Conservation (phyloP, 495 filamentous ascomycete species). For the Trichoderma orchidacearum region DNA sequence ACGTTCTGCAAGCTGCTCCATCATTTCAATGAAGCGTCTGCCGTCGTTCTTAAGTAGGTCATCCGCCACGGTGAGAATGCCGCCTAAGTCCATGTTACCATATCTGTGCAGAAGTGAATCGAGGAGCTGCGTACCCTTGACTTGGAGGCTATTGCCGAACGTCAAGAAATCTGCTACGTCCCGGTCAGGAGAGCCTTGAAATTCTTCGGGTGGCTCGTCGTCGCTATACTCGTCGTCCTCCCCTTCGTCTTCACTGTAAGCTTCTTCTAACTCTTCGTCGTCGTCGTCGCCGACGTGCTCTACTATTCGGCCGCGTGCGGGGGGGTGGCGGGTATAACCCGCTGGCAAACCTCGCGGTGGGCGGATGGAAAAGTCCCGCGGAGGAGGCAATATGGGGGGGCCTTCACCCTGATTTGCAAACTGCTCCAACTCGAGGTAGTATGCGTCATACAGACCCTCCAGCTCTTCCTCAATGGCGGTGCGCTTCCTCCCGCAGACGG, state of each 20-base stretch:
- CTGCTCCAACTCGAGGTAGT: conserved; percentile 95
- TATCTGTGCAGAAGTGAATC: conserved; percentile 21
- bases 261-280: conserved; percentile 49
- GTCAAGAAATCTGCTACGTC: conserved; percentile 79
- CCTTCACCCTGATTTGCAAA: conserved; percentile 64
- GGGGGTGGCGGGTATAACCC: conserved; percentile 32
- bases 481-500: conserved; percentile 89
- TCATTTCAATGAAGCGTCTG: conserved; percentile 99
- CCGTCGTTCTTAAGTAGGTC: conserved; percentile 97
- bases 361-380: conserved; percentile 26
- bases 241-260: conserved; percentile 37
- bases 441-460: conserved; percentile 97
- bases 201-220: conserved; percentile 41
- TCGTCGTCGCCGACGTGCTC: conserved; percentile 47
- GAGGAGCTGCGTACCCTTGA: conserved; percentile 62
- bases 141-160: conserved; percentile 92
- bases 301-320: conserved; percentile 38
- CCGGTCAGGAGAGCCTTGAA: conserved; percentile 47
- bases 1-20: conserved; percentile 96
- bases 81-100: conserved; percentile 48
- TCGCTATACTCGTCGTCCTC: conserved; percentile 40
- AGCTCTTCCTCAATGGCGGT: conserved; percentile 97
- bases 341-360: conserved; percentile 35
- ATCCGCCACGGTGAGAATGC: conserved; percentile 96
- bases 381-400: conserved; percentile 51